A percentile compares a stretch with the other conserved stretches of the same genome.
Conservation (phyloP, 495 filamentous ascomycete species). For the Aspergillus baeticus region DNA sequence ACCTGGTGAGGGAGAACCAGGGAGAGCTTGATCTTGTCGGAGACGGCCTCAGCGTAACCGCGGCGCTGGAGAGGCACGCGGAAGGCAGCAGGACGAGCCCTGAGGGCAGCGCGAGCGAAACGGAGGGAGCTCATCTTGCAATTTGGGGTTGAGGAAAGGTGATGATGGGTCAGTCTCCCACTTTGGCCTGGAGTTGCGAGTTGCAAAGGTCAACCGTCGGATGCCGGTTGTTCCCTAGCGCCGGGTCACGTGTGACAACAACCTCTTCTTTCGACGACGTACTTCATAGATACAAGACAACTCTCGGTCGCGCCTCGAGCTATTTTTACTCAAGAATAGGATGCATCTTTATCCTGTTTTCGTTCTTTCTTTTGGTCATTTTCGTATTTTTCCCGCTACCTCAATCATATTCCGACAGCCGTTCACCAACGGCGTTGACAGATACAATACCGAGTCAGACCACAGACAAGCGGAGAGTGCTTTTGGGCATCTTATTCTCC, state of each 20-base stretch:
- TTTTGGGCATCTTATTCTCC: too few species aligned
- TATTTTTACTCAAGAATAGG: too few species aligned
- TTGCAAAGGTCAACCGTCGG: constrained; percentile 48
- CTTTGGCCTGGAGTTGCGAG: constrained; percentile 36
- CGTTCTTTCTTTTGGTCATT: too few species aligned
- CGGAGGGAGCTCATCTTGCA: constrained; percentile 85
- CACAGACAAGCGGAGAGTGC: too few species aligned
- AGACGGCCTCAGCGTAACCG: constrained; percentile 90
- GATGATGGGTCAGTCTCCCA: constrained; percentile 36
- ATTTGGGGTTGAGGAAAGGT: constrained; percentile 34
- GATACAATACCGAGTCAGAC: too few species aligned
- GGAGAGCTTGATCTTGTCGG: constrained; percentile 97
- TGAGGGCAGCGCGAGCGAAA: constrained; percentile 80
- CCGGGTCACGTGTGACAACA: constrained; percentile 16
- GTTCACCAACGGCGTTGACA: too few species aligned
- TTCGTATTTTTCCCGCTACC: too few species aligned
- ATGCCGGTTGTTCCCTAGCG: constrained; percentile 50
- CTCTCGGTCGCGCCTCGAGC: too few species aligned
- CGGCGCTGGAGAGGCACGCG: constrained; percentile 73
- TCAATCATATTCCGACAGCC: too few species aligned
- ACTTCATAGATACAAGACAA: too few species aligned
- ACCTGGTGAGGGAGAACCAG: constrained; percentile 98
- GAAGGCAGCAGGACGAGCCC: constrained; percentile 69
- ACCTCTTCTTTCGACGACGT: neutral
- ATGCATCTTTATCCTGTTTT: too few species aligned